Conservation (phyloP, 805 yeast species). For the Saccharomycopsis guyanensis region DNA sequence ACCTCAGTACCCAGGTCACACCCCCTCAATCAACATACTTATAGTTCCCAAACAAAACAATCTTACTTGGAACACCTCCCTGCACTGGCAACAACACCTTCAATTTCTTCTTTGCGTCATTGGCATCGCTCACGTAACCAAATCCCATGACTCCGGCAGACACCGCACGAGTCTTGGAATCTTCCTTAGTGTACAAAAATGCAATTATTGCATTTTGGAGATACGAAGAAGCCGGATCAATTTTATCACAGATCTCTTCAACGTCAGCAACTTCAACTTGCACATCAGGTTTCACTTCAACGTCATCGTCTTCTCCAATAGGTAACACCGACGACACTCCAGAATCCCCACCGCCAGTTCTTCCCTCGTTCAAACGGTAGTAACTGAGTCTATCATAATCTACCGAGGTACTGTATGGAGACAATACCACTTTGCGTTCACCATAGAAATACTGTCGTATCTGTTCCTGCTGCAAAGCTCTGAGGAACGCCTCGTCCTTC, state of each 20-base stretch:
- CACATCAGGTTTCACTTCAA: conserved; percentile 13
- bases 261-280: conserved; percentile 18
- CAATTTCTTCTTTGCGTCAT: conserved; percentile 62
- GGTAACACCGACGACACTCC: conserved; percentile 28
- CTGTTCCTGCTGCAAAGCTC: conserved; percentile 67
- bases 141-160: conserved; percentile 68
- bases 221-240: conserved; percentile 42
- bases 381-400: conserved; percentile 54
- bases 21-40: conserved; percentile 77
- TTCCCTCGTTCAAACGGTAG: conserved; percentile 45
- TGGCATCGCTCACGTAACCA: conserved; percentile 61
- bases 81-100: conserved; percentile 82
- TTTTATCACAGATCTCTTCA: conserved; percentile 24
- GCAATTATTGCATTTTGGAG: conserved; percentile 77
- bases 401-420: conserved; percentile 81
- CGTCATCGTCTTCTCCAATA: conserved; percentile 23
- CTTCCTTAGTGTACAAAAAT: conserved; percentile 35
- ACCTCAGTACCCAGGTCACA: no score
- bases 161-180: conserved; percentile 39
- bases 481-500: conserved; percentile 55
- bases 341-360: conserved; percentile 8
- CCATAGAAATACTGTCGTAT: conserved; percentile 92
- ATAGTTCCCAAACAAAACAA: conserved; percentile 65
- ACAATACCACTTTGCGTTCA: conserved; percentile 49
- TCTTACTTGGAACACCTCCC: conserved; percentile 70